Conservation (phyloP, 441 rosid species). For the Arabidopsis hybrid region DNA sequence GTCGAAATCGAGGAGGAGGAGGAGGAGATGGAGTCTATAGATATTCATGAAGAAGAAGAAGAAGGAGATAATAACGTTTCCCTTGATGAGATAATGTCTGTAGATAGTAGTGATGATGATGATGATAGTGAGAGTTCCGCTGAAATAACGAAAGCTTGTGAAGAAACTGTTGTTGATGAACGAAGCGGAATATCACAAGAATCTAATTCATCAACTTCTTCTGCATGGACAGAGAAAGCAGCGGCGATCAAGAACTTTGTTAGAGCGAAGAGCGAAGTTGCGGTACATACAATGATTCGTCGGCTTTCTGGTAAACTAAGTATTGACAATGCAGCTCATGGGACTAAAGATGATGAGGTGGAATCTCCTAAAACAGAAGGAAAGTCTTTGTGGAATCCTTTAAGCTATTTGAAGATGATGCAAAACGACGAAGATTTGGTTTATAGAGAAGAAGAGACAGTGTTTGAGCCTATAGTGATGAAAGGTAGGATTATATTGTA, state of each 20-base stretch:
- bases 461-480: slow-evolving; percentile 51
- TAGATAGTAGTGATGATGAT: background rate
- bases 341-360: slow-evolving; percentile 39
- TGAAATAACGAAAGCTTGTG: slow-evolving; percentile 41
- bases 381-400: slow-evolving; percentile 74
- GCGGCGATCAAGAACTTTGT: slow-evolving; percentile 69
- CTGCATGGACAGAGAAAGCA: slow-evolving; percentile 77
- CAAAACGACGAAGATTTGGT: slow-evolving; percentile 47
- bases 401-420: slow-evolving; percentile 60
- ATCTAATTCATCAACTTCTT: slow-evolving; percentile 50
- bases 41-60: slow-evolving; percentile 40
- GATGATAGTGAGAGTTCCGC: slow-evolving; percentile 23
- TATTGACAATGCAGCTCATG: slow-evolving; percentile 39
- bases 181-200: slow-evolving; percentile 46
- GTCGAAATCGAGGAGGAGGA: slow-evolving; percentile 39
- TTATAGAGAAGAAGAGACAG: slow-evolving; percentile 45
- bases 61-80: slow-evolving; percentile 23
- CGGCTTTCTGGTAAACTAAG: slow-evolving; percentile 60
- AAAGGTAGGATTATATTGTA: slow-evolving; percentile 78
- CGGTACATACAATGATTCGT: slow-evolving; percentile 64
- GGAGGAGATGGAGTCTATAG: slow-evolving; percentile 37
- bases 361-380: slow-evolving; percentile 54
- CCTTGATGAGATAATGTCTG: slow-evolving; percentile 11
- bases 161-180: slow-evolving; percentile 37
- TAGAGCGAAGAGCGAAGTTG: slow-evolving; percentile 64